phyloP scores from a whole-genome alignment of 495 filamentous ascomycete species.

The Parmelia sp. region DNA sequence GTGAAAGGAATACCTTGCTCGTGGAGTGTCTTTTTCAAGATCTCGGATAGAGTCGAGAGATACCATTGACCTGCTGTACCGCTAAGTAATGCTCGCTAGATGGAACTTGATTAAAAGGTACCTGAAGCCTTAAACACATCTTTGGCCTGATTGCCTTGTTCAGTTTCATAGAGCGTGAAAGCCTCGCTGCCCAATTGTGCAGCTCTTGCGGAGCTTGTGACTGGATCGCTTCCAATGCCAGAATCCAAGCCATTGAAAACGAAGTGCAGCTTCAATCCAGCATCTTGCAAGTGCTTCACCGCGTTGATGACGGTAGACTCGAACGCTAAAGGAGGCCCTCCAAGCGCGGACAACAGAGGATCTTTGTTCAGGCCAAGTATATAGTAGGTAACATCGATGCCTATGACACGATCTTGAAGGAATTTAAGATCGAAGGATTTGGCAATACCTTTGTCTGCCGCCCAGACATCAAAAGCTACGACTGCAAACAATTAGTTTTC shows the following conservation, averaged over 20 bases:
- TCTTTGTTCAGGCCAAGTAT: conserved; percentile 74
- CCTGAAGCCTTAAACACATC: conserved; percentile 75
- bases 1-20: conserved; percentile 67
- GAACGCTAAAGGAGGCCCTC: conserved; percentile 77
- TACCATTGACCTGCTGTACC: conserved; percentile 45
- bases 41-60: conserved; percentile 57
- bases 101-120: conserved; percentile 39
- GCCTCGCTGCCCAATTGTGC: conserved; percentile 45
- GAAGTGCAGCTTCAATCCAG: conserved; percentile 66
- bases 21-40: conserved; percentile 66
- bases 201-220: conserved; percentile 25
- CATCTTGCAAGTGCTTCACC: conserved; percentile 57
- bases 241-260: conserved; percentile 83
- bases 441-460: conserved; percentile 38
- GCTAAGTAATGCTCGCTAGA: conserved; percentile 3
- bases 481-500: conserved; percentile 36
- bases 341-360: conserved; percentile 81
- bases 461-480: conserved; percentile 56
- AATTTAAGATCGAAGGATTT: conserved; percentile 53
- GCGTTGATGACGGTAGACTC: conserved; percentile 65
- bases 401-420: conserved; percentile 66
- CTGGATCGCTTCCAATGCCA: conserved; percentile 53
- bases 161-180: conserved; percentile 81
- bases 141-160: conserved; percentile 70
- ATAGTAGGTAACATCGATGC: conserved; percentile 87